phyloP scores from a whole-genome alignment of 2,329 filamentous ascomycete genomes.

The Rhynchosporium secalis region DNA sequence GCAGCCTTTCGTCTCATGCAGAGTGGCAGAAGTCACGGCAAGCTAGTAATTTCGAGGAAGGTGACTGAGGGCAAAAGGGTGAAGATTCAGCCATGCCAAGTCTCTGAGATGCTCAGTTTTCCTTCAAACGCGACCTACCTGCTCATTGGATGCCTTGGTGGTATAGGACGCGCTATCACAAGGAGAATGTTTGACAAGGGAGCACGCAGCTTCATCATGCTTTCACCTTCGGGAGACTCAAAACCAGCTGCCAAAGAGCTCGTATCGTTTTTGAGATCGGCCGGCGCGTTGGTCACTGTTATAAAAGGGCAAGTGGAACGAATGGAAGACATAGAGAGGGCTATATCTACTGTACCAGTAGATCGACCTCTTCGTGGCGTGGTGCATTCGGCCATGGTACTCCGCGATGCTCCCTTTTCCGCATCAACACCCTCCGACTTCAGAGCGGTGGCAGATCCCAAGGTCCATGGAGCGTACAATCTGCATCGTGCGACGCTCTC shows the following conservation, averaged over 20 bases:
- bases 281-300: no score
- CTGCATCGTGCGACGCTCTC: constrained; percentile 21
- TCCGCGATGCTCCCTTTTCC: constrained; percentile 13
- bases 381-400: constrained; percentile 21
- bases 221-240: no score
- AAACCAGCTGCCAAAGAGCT: no score
- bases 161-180: constrained; percentile 24
- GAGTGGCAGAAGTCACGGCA: constrained; percentile 45
- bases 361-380: constrained; percentile 21
- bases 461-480: constrained; percentile 31
- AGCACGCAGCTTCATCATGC: no score
- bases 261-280: no score
- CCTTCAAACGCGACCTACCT: constrained; percentile 27
- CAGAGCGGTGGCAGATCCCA: constrained; percentile 15
- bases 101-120: constrained; percentile 28
- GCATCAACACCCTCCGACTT: constrained; percentile 26
- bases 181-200: no score
- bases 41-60: constrained; percentile 38
- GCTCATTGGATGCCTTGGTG: constrained; percentile 31
- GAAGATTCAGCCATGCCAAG: neutral
- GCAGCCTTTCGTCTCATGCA: constrained; percentile 40
- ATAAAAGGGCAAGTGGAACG: no score
- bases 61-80: neutral
- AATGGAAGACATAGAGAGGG: no score
- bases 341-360: no score